Evolutionary conservation across 2,329 filamentous ascomycete genomes (phyloP), one percentile per base, ranked within the genome.

Genomic region (Aspergillus pseudoglaucus): DNA sequence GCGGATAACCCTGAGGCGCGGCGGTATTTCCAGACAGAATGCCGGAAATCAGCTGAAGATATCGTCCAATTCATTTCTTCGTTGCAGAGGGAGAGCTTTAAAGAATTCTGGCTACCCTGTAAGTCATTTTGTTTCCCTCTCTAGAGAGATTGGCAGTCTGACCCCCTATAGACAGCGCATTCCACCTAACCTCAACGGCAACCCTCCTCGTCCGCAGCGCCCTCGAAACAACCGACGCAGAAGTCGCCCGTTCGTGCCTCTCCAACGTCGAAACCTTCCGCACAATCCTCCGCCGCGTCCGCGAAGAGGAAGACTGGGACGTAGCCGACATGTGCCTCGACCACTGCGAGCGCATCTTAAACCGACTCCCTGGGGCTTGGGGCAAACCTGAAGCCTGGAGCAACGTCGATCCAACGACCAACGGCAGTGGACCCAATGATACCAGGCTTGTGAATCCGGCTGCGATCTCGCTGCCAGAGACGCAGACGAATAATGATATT

Each of bases 281-380:
- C 33, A 65, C 68, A 6, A 71, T 75, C 27, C 69, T 79, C 6
- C 71, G 73, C 37, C 65, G 68, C 42, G 73, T 75, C 18, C 66
- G 70, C 12, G 71, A 73, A 25, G 72, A 76, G 44, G 73, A 76
- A 54, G 72, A 76, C 44, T 80, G 77, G 77, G 77, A 80, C 52
- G 69, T 80, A 7, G 76, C 76, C 6, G 73, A 76, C 43, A 78
- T 78, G 60, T 78, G 75, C 40, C 61, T 80, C 3, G 75, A 79
- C 37, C 69, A 73, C 56, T 73, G 71, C 57, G 72, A 74, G 48
- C 63, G 65, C 23, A 70, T 74, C 45, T 61, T 74, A 53, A 69
- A 64, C 59, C 61, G 68, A 38, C 67, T 70, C 23, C 66, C 67
- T 4, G 63, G 60, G 4, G 61, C 55, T 10, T 46, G 48, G 44